A percentile compares a stretch with the other conserved stretches of the same genome.
Conservation (phyloP, 2,329 filamentous ascomycete species). For the Phialophora tarda region DNA sequence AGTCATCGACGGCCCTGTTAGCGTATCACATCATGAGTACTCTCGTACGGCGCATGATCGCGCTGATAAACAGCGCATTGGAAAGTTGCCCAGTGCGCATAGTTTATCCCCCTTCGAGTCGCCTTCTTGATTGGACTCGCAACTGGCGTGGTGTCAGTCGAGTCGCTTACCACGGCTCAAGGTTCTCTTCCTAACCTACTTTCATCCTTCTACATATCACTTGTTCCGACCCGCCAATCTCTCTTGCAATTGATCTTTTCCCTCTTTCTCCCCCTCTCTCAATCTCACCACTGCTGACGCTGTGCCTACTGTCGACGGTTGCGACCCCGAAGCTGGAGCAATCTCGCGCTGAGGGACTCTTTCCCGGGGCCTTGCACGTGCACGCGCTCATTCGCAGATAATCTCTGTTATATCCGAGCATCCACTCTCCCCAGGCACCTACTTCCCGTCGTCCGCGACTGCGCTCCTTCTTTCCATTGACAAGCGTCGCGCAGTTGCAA, state of each 20-base stretch:
- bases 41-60: background rate
- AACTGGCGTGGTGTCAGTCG: background rate
- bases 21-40: slow-evolving; percentile 10
- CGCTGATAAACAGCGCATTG: slow-evolving; percentile 19
- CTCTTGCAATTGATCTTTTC: background rate
- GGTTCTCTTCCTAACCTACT: slow-evolving; percentile 7
- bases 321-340: slow-evolving; percentile 3
- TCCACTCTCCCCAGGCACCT: slow-evolving; percentile 19
- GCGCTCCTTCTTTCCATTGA: background rate
- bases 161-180: slow-evolving; percentile 14
- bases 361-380: slow-evolving; percentile 6
- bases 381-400: slow-evolving; percentile 16
- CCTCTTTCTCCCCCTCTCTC: background rate
- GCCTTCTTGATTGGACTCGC: background rate
- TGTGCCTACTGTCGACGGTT: background rate
- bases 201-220: slow-evolving; percentile 1
- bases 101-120: background rate
- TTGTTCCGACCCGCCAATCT: background rate
- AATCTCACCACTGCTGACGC: background rate
- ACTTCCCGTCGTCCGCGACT: slow-evolving; percentile 13
- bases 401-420: slow-evolving; percentile 26
- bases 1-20: slow-evolving; percentile 16
- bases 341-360: background rate
- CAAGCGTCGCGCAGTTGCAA: slow-evolving; percentile 2
- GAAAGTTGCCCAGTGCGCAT: background rate